phyloP scores from a whole-genome alignment of 164 flowering plant species.

The Kingdonia uniflora region DNA sequence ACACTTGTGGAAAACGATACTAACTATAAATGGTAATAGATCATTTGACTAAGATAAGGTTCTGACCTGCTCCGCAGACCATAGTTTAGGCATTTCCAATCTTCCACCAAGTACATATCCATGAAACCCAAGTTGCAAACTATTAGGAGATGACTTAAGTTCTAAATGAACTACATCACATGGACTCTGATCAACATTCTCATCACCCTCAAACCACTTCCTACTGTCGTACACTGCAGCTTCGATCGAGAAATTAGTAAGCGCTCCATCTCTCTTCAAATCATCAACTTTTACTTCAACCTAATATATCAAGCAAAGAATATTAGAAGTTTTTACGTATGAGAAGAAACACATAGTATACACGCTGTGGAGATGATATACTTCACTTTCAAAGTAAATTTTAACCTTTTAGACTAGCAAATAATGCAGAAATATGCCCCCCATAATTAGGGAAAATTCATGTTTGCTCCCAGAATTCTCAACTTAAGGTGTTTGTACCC shows the following conservation, averaged over 20 bases:
- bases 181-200: conserved; percentile 32
- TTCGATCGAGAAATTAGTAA: conserved; percentile 48
- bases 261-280: conserved; percentile 25
- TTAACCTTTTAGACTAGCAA: no score
- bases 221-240: conserved; percentile 60
- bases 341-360: not conserved
- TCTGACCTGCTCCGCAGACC: conserved; percentile 95
- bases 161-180: conserved; percentile 40
- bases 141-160: conserved; percentile 21
- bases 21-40: no score
- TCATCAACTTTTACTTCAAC: conserved; percentile 78
- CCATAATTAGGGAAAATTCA: no score
- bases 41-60: conserved; percentile 4
- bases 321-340: no score
- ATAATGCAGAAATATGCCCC: no score
- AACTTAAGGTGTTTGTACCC: no score
- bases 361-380: not conserved
- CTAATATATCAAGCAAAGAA: conserved; percentile 19
- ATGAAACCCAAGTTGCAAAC: conserved; percentile 40
- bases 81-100: conserved; percentile 69
- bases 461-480: no score
- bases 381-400: not conserved
- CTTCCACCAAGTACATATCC: conserved; percentile 60
- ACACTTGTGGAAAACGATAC: not conserved
- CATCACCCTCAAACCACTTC: conserved; percentile 36